Evolutionary conservation across 768 basidiomycete genomes (phyloP), one percentile per base, ranked within the genome.

Genomic region (Melanogaster broomeanus): DNA sequence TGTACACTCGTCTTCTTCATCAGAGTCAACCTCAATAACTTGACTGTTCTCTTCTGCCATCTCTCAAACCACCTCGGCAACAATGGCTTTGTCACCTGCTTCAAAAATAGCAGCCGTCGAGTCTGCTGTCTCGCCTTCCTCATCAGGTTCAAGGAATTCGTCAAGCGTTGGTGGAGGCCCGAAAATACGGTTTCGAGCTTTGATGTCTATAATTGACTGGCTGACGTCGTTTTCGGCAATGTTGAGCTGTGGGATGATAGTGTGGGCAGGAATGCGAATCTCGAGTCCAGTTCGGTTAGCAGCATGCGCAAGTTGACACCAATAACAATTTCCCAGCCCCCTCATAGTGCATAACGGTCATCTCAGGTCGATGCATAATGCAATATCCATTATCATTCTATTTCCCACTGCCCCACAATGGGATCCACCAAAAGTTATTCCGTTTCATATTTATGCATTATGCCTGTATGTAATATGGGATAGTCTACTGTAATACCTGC

Each of bases 151-250:
- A 13, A 45, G 27, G 19, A 45, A 22, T 16, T 45, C 33, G 16
- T 45, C 22, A 8, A 45, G 21, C 4, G 33, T 45, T 24, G 25
- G n/a, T n/a, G n/a, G 33, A 34, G 33, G 33, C 10, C 33, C 44
- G 12, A 13, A 18, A 10, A 46, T 38, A 5, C 24, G 34, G 15
- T 38, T 38, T 12, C 45, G 24, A 1, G 27, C 27, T 25, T 52
- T 55, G 27, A 64, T 35, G 25, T 62, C 45, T 6, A 37, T 18
- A 8, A 62, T 35, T 39, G 44, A 30, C 3, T 48, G 44, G 40
- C 52, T 21, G 22, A 62, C 40, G 11, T 49, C 54, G 15, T 43
- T 33, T 45, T 58, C 61, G 5, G 28, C 6, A 7, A 19, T 24
- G 31, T 8, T 24, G 12, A 48, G 35, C 37, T 48, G 47, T 21